phyloP scores from a whole-genome alignment of 2,329 filamentous ascomycete genomes.

The Orbilia blumenaviensis region DNA sequence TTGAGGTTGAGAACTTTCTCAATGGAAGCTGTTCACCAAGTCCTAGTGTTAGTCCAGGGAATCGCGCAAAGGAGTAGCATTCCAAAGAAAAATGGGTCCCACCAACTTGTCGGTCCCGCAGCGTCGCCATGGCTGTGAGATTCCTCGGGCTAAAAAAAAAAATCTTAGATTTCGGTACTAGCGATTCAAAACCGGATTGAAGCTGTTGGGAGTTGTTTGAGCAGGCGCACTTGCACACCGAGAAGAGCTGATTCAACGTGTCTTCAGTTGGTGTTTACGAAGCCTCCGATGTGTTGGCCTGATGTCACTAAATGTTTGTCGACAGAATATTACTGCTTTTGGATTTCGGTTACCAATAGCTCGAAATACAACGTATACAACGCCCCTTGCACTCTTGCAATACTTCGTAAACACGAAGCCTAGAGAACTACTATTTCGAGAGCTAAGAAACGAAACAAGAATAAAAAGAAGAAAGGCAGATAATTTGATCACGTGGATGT shows the following conservation, averaged over 20 bases:
- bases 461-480: background rate
- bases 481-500: too few species aligned
- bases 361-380: background rate
- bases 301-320: slow-evolving; percentile 35
- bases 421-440: background rate
- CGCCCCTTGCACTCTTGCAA: background rate
- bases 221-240: slow-evolving; percentile 1
- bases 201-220: background rate
- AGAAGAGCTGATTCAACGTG: slow-evolving; percentile 37
- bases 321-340: background rate
- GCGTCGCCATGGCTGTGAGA: slow-evolving; percentile 40
- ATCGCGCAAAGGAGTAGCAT: background rate
- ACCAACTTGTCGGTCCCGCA: slow-evolving; percentile 54
- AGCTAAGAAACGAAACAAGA: background rate
- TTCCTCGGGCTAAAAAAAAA: background rate
- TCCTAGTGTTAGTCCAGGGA: slow-evolving; percentile 4
- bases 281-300: slow-evolving; percentile 40
- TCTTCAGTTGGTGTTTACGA: slow-evolving; percentile 45
- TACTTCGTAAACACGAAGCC: background rate
- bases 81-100: slow-evolving; percentile 39
- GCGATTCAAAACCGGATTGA: background rate
- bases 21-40: slow-evolving; percentile 74
- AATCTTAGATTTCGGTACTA: background rate
- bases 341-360: background rate
- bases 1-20: slow-evolving; percentile 97